Evolutionary conservation across 78 protist species (phyloP), one percentile per base, ranked within the genome.

Genomic region (Neovahlkampfia damariscottae): DNA sequence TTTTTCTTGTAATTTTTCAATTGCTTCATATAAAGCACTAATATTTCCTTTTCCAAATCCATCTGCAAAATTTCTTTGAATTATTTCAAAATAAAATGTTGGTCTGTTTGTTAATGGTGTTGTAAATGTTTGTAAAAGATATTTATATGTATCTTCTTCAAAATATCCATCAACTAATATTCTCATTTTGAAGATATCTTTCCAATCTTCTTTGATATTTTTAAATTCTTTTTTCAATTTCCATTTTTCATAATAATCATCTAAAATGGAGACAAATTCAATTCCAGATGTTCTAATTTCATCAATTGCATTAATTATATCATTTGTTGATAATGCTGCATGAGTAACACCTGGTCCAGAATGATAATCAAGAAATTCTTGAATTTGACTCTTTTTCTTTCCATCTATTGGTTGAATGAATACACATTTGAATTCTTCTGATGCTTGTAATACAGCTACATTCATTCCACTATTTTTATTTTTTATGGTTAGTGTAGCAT

Each of bases 1-100:
- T 19, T 69, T 19, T 69, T 19, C 29, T 69, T 69, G 72, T 30
- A 30, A n/a, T 69, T 28, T 19, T 19, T 69, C 72, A 19, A 69
- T 69, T 19, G 72, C 72, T 19, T 69, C 72, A 19, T 31, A 69
- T 19, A 69, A 19, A 19, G 68, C 10, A 31, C 19, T 30, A 69
- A 69, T 69, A 28, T 69, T 69, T 19, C 72, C 68, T 19, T 69
- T 69, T 19, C 72, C 72, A 28, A 69, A 69, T 69, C 72, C 72
- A 19, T 69, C 29, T 19, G 19, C 29, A 19, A 19, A 19, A n/a
- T 69, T 69, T 19, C 72, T 69, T 19, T 28, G 28, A 28, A 69
- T 69, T n/a, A 69, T 19, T 19, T 69, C 72, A n/a, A 69, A 30
- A 19, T 69, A 69, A 69, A 69, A 69, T 19, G 72, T 69, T 19